Percentiles rank a stretch among this genome's conserved stretches.
phyloP scores from a whole-genome alignment of 768 basidiomycete species.

The Termitomyces sp. region DNA sequence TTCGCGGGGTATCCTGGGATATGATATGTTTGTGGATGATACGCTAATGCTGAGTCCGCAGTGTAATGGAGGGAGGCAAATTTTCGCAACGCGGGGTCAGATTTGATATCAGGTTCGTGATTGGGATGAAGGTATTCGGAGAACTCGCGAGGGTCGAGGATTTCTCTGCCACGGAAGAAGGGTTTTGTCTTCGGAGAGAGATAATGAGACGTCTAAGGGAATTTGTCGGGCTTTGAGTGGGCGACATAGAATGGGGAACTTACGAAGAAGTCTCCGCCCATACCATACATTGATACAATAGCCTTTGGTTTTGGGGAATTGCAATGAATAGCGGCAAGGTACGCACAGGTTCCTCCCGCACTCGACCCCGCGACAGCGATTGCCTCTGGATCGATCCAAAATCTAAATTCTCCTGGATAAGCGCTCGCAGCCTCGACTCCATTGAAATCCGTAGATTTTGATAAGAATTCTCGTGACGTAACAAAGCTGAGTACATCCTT shows the following conservation, averaged over 20 bases:
- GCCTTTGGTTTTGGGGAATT: conserved; percentile 44
- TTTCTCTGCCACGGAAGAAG: conserved; percentile 51
- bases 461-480: conserved; percentile 13
- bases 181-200: conserved; percentile 38
- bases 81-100: neutral
- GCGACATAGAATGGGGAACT: conserved; percentile 9
- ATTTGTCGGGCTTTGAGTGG: neutral
- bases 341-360: conserved; percentile 60
- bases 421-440: neutral
- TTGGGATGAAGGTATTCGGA: conserved; percentile 41
- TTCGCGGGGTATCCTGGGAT: conserved; percentile 59
- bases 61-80: conserved; percentile 18
- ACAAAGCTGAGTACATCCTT: conserved; percentile 50
- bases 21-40: conserved; percentile 34
- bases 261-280: conserved; percentile 57
- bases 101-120: conserved; percentile 7
- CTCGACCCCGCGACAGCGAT: conserved; percentile 54
- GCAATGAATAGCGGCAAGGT: conserved; percentile 51
- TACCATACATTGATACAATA: conserved; percentile 52
- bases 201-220: conserved; percentile 42
- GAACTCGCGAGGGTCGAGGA: conserved; percentile 45
- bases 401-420: conserved; percentile 5
- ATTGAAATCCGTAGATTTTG: neutral
- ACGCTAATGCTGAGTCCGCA: conserved; percentile 40
- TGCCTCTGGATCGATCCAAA: conserved; percentile 33